Evolutionary conservation across 352 stramenopile genomes (phyloP).

Genomic region (Phytophthora kernoviae): DNA sequence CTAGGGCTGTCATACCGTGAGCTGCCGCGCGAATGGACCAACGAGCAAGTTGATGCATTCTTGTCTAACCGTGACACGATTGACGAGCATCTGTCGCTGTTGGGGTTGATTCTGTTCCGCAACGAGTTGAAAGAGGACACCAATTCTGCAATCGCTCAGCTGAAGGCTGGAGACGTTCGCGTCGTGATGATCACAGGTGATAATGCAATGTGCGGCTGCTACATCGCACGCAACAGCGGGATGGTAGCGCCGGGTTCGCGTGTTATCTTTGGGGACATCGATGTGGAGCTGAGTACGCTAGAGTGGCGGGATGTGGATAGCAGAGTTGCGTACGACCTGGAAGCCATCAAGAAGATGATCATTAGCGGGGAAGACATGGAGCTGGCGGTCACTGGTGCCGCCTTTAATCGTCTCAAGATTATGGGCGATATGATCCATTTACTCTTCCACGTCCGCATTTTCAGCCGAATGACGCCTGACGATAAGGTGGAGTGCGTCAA

Average conservation of each 20-base stretch:
- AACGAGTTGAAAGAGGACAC: constrained; percentile 85
- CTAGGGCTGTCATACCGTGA: constrained; percentile 57
- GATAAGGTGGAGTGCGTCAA: constrained; percentile 47
- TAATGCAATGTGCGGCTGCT: constrained; percentile 60
- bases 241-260: constrained; percentile 38
- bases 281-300: too few species aligned
- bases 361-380: constrained; percentile 31
- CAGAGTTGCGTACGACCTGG: constrained; percentile 19
- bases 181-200: constrained; percentile 86
- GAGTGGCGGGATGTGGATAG: constrained; percentile 39
- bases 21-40: constrained; percentile 37
- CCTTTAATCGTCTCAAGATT: constrained; percentile 36
- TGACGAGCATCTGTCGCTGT: constrained; percentile 68
- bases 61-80: constrained; percentile 68
- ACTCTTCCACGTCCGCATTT: constrained; percentile 54
- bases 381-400: constrained; percentile 46
- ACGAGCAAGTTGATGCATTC: constrained; percentile 42
- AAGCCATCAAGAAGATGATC: too few species aligned
- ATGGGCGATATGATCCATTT: constrained; percentile 37
- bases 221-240: constrained; percentile 48
- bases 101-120: constrained; percentile 82
- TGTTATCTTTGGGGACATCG: constrained; percentile 26
- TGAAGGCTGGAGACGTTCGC: constrained; percentile 66
- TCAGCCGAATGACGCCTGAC: constrained; percentile 53
- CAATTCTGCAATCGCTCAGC: constrained; percentile 54